These are phyloP conservation scores for Mortierella sp. DNA, from an alignment of 371 early-diverging fungal genomes.

Conservation along the genomic window DNA sequence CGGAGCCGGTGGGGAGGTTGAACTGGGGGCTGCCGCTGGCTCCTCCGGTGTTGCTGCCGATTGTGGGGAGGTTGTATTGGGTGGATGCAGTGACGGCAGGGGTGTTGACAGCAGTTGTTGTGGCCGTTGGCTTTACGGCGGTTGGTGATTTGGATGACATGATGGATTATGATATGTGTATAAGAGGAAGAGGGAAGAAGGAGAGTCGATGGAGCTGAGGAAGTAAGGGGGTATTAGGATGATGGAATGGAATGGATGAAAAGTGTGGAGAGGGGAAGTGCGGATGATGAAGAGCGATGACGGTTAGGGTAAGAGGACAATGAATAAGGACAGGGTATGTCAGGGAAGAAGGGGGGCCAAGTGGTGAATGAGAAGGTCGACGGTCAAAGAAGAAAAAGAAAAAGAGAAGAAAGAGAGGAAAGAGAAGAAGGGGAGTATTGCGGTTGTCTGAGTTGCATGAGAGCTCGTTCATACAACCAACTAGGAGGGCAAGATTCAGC, in stretches of 20 bases:
- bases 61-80: neutral
- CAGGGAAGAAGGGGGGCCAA: constrained; percentile 9
- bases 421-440: neutral
- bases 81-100: neutral
- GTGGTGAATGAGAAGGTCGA: neutral
- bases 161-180: neutral
- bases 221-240: constrained; percentile 10
- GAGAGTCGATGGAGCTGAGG: constrained; percentile 6
- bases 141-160: neutral
- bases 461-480: neutral
- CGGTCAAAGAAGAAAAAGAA: constrained; percentile 3
- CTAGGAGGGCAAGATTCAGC: no score
- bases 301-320: neutral
- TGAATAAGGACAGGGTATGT: neutral
- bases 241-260: neutral
- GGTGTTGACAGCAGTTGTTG: neutral
- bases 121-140: neutral
- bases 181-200: neutral
- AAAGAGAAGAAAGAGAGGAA: neutral
- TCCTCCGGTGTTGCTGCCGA: neutral
- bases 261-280: neutral
- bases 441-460: neutral
- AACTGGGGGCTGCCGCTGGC: neutral
- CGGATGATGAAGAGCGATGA: constrained; percentile 8
- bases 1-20: constrained; percentile 29